Percentiles rank a stretch among this genome's conserved stretches.
Conservation (phyloP, 805 yeast species). For the Candida adriatica region DNA sequence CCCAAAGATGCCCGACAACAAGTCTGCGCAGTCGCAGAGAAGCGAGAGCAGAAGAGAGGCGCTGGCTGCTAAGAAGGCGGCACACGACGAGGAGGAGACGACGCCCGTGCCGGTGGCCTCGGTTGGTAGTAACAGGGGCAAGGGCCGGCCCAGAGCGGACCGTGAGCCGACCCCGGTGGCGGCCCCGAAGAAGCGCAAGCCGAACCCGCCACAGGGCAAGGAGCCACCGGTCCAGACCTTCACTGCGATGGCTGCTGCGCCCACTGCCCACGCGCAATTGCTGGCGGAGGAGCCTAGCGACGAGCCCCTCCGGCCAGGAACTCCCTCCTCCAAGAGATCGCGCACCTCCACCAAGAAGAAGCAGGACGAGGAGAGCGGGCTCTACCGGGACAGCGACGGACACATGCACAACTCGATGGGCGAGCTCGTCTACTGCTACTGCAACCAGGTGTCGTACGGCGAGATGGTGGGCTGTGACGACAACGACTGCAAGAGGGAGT, state of each 20-base stretch:
- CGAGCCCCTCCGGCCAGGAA: conserved; percentile 14
- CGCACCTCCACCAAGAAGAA: conserved; percentile 13
- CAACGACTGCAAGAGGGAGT: conserved; percentile 81
- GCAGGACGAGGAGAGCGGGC: conserved; percentile 12
- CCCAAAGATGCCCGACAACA: conserved; percentile 39
- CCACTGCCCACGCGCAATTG: conserved; percentile 1
- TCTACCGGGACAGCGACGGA: conserved; percentile 11
- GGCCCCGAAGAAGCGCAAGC: conserved; percentile 20
- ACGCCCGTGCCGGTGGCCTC: conserved; percentile 11
- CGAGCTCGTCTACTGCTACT: conserved; percentile 91
- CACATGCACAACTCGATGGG: conserved; percentile 23
- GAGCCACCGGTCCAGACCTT: not conserved
- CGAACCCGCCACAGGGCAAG: conserved; percentile 2
- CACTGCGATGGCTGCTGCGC: not conserved
- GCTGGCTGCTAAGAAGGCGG: conserved; percentile 77
- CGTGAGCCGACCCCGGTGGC: conserved; percentile 9
- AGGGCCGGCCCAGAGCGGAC: not conserved
- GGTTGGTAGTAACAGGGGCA: not conserved
- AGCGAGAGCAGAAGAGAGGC: conserved; percentile 90
- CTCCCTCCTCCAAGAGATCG: conserved; percentile 15
- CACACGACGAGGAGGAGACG: conserved; percentile 24
- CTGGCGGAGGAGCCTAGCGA: not conserved
- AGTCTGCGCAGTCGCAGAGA: conserved; percentile 68
- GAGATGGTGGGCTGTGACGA: conserved; percentile 99
- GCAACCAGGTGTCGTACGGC: conserved; percentile 95